Evolutionary conservation across 1,284 basidiomycete genomes (phyloP).

Genomic region (Ceratobasidium sp.): DNA sequence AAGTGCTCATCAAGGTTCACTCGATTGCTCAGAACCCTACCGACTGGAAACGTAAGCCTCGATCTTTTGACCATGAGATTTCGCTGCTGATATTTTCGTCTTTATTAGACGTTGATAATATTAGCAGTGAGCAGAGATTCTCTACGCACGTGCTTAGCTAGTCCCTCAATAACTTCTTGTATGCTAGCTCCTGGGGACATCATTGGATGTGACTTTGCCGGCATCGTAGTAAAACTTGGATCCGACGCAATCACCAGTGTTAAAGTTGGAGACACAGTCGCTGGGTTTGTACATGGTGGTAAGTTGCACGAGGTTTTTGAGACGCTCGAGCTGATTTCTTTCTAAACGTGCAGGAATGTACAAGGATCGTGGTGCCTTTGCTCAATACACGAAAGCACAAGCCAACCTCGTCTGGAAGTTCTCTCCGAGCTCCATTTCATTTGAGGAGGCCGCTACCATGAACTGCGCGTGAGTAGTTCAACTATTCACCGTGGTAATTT

Average conservation of each 20-base stretch:
- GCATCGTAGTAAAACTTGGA: slow-evolving; percentile 55
- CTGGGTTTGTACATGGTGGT: slow-evolving; percentile 58
- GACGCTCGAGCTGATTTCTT: not conserved
- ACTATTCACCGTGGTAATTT: not conserved
- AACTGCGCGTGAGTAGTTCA: slow-evolving; percentile 41
- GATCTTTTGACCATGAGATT: not conserved
- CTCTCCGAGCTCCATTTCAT: slow-evolving; percentile 50
- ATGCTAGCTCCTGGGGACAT: slow-evolving; percentile 52
- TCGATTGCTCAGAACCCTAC: slow-evolving; percentile 56
- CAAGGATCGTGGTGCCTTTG: slow-evolving; percentile 40
- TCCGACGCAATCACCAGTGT: slow-evolving; percentile 50
- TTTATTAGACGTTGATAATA: slow-evolving; percentile 19
- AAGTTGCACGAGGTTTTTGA: not conserved
- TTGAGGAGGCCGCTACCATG: slow-evolving; percentile 53
- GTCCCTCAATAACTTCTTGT: slow-evolving; percentile 23
- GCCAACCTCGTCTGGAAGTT: slow-evolving; percentile 44
- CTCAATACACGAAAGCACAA: slow-evolving; percentile 34
- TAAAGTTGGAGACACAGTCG: slow-evolving; percentile 58
- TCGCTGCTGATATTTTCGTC: not conserved
- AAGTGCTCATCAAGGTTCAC: slow-evolving; percentile 55
- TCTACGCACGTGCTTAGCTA: not conserved
- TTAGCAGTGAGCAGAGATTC: slow-evolving; percentile 28
- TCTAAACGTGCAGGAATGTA: slow-evolving; percentile 3
- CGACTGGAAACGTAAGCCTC: slow-evolving; percentile 55
- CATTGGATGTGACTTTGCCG: slow-evolving; percentile 60